Base-by-base conservation (phyloP, 495 filamentous ascomycete species). In the Hypoxylon subgilvum region DNA sequence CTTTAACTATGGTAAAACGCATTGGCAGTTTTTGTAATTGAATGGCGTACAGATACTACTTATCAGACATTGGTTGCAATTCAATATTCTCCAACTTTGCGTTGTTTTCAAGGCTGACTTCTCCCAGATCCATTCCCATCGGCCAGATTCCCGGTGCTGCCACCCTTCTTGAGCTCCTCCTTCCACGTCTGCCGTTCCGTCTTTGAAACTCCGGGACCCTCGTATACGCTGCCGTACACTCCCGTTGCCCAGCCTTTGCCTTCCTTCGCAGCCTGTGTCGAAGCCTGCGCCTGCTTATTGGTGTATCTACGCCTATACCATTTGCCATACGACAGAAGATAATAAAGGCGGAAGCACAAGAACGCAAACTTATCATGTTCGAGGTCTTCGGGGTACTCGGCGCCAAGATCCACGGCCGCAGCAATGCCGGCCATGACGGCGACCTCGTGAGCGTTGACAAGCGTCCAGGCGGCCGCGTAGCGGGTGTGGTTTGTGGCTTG, bases 401-500 rank as follows among this genome's bases (percentile, higher is more conserved):
- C 89, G 0, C 90, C 89, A n/a, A 95, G 72, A 38, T 87, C 79
- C 27, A 87, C 86, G 2, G 90, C 90, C 1, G 89, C 89, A 12
- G 89, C 86, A 31, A 93, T 87, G 0, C 90, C 90, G 51, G 84
- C 87, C 31, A 93, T 84, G 40, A 84, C 83, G 0, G 90, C 90
- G 21, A 90, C 80, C 65, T 95, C 90, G 54, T 95, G 90, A 75
- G 89, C 88, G 58, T 95, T 95, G 57, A 93, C 84, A 71, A 95
- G 72, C 1, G 90, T 93, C 90, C 90, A 95, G 22, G 80, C 76
- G 1, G 84, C 86, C 3, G 88, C 89, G 63, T 84, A 93, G 7
- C 78, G 72, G 0, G 89, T 92, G 22, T 78, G 75, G 32, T 83
- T 85, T 55, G 80, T 79, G 0, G 87, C 87, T 54, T 93, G 86